phyloP scores from a whole-genome alignment of 768 basidiomycete species.

The Boletus sensibilis region DNA sequence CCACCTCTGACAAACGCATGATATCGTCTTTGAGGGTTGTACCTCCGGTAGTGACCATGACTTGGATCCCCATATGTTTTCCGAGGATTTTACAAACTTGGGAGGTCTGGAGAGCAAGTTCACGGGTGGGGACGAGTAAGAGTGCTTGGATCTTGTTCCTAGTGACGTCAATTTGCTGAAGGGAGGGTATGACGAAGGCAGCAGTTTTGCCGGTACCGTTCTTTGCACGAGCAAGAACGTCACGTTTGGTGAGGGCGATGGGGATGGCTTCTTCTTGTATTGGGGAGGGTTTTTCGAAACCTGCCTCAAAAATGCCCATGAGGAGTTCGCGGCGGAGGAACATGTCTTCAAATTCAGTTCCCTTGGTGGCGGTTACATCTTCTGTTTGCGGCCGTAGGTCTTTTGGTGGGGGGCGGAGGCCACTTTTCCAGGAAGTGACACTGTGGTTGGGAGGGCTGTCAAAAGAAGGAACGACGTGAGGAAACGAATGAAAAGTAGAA shows the following conservation, averaged over 20 bases:
- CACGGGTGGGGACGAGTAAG: constrained; percentile 96
- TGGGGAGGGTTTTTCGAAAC: constrained; percentile 93
- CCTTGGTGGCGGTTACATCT: constrained; percentile 93
- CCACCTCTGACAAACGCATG: constrained; percentile 81
- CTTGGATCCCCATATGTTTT: constrained; percentile 92
- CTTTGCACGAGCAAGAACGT: constrained; percentile 93
- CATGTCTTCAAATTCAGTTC: constrained; percentile 95
- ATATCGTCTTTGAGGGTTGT: constrained; percentile 99
- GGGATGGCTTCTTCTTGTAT: constrained; percentile 99
- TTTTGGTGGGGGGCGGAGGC: constrained; percentile 84
- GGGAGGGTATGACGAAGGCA: constrained; percentile 96
- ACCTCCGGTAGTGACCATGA: constrained; percentile 99
- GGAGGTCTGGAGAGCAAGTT: constrained; percentile 96
- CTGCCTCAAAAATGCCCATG: constrained; percentile 99
- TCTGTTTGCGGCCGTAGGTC: constrained; percentile 94
- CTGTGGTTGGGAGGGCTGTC: constrained; percentile 30
- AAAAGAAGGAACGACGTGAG: constrained; percentile 4
- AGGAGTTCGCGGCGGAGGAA: constrained; percentile 88
- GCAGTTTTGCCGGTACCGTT: constrained; percentile 98
- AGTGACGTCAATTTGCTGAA: constrained; percentile 85
- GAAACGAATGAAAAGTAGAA: not conserved
- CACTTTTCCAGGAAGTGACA: constrained; percentile 61
- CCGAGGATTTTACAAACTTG: constrained; percentile 98
- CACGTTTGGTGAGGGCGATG: constrained; percentile 87
- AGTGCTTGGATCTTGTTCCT: constrained; percentile 93